These are phyloP conservation scores for Botrytis tulipae DNA, from an alignment of 2,329 filamentous ascomycete species.

Conservation along the genomic window DNA sequence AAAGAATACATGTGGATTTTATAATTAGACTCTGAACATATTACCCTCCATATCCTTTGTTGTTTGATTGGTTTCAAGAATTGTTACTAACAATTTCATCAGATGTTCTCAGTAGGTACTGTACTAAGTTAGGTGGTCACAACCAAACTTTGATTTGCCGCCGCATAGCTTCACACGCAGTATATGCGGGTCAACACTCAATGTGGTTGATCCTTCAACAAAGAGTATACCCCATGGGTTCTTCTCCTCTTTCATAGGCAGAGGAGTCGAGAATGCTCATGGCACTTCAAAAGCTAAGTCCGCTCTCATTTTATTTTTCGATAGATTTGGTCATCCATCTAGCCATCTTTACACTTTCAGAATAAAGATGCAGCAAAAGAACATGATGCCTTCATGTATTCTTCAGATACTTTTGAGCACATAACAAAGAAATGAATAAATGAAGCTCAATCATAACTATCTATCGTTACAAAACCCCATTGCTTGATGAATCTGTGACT, in stretches of 20 bases:
- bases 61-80: slow-evolving; percentile 7
- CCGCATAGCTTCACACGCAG: background rate
- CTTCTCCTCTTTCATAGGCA: background rate
- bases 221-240: background rate
- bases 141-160: background rate
- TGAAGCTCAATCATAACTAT: background rate
- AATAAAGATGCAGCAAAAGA: background rate
- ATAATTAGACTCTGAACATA: slow-evolving; percentile 24
- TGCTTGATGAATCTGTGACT: background rate
- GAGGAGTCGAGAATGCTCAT: background rate
- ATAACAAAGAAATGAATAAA: background rate
- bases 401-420: background rate
- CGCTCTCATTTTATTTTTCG: slow-evolving; percentile 7
- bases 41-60: background rate
- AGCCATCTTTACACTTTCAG: background rate
- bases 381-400: background rate
- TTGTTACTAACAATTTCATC: background rate
- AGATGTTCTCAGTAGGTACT: slow-evolving; percentile 9
- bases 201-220: background rate
- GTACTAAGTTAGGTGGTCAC: background rate
- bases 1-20: slow-evolving; percentile 22
- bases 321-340: background rate
- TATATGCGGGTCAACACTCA: background rate
- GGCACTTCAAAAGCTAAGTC: slow-evolving; percentile 8
- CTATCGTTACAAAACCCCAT: background rate